phyloP scores from a whole-genome alignment of 2,329 filamentous ascomycete genomes.

The Coleophoma cylindrospora region DNA sequence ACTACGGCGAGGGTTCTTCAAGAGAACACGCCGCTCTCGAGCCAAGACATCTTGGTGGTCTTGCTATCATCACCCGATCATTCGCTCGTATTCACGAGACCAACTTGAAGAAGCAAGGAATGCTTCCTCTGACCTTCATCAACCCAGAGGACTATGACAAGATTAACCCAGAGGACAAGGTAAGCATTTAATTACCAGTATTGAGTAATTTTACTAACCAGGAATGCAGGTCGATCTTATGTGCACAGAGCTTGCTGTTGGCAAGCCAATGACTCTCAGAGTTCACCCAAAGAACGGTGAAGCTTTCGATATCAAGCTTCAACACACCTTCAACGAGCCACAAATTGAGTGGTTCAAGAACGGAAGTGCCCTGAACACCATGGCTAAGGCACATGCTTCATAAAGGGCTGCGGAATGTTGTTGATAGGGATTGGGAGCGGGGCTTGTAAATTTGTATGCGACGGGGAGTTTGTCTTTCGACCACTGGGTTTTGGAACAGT shows the following conservation, averaged over 20 bases:
- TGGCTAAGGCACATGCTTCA: conserved; percentile 65
- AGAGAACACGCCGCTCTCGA: conserved; percentile 98
- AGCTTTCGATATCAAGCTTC: conserved; percentile 76
- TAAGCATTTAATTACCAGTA: conserved; percentile 17
- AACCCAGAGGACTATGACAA: conserved; percentile 97
- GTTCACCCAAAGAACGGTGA: conserved; percentile 88
- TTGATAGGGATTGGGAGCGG: conserved; percentile 3
- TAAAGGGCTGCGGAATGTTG: conserved; percentile 1
- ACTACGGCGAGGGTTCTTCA: conserved; percentile 96
- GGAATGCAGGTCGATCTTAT: conserved; percentile 64
- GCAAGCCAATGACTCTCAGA: conserved; percentile 85
- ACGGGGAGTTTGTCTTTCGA: conserved; percentile 1
- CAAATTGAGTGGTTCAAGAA: conserved; percentile 99
- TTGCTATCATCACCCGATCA: conserved; percentile 91
- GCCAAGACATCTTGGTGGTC: conserved; percentile 92
- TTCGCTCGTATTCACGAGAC: conserved; percentile 99
- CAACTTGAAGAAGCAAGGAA: conserved; percentile 99
- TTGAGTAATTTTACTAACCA: conserved; percentile 5
- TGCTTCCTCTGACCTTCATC: conserved; percentile 95
- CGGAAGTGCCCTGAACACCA: conserved; percentile 94
- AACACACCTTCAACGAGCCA: conserved; percentile 96
- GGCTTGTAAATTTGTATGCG: conserved; percentile 1
- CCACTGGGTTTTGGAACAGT: background rate
- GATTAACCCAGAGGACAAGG: conserved; percentile 87
- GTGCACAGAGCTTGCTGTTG: conserved; percentile 84